Base-by-base conservation (phyloP, 2,329 filamentous ascomycete genomes). In the Ilyonectria destructans region DNA sequence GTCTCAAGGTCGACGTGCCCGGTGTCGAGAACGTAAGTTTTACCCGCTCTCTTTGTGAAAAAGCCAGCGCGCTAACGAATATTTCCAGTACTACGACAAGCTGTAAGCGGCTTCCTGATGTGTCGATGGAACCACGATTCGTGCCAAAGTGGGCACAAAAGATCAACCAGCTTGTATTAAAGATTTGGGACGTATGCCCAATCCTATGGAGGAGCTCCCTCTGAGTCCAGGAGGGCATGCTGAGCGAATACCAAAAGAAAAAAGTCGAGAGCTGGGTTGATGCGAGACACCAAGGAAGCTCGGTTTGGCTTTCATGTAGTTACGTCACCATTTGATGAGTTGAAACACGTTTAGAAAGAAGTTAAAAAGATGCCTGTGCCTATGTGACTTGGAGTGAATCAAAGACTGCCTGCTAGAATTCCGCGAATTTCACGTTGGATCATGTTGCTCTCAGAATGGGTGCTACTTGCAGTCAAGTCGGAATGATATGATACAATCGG, bases 1-100 rank as follows among this genome's bases (percentile, higher is more conserved):
- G 96, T 94, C 89, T 99, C 90, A 99, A 99, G 94, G 87, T 92
- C 82, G 90, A 94, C 80, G 93, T 98, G 83, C 96, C 96, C 79
- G 93, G 92, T 83, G 92, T 95, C 88, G 94, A 94, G 83, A 97
- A 98, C 90, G 94, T 96, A 91, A 94, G 94, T 93, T 74, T 66
- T 43, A 29, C 48, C 9, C 26, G 8, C 1, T 6, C 3, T 31
- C 21, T 37, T 3, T 45, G 31, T 43, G 12, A 9, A 13, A 19
- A 15, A 33, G 29, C 45, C 19, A 31, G 51, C 31, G 56, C 51
- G 63, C 75, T 75, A 79, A 78, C 81, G 57, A 43, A 6, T 6
- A 1, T 62, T 33, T 19, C 52, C 54, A 97, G 93, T 97, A 97
- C 92, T 97, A 97, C 87, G 95, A 98, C 92, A 98, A 98, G 93